A percentile compares a stretch with the other conserved stretches of the same genome.
Evolutionary conservation across 257 asterid genomes (phyloP).

Genomic region (Solanum acaule): DNA sequence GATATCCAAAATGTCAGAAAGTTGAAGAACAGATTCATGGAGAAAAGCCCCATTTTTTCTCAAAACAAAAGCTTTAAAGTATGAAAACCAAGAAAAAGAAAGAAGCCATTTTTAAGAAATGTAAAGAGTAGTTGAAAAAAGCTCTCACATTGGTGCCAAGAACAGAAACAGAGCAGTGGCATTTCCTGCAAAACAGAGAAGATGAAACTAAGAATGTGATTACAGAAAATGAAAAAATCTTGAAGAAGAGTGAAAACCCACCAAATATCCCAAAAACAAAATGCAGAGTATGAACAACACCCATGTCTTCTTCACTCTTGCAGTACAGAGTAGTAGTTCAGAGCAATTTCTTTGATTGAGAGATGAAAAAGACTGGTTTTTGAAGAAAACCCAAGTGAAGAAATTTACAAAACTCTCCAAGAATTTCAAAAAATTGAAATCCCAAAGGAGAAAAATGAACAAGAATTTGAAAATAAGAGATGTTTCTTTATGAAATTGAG

Average conservation of each 20-base stretch:
- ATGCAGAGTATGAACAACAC: conserved; percentile 33
- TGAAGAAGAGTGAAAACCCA: conserved; percentile 7
- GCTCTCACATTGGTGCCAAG: conserved; percentile 75
- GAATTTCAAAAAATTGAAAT: background rate
- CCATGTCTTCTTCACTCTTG: background rate
- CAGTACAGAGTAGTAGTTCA: background rate
- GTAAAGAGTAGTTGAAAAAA: background rate
- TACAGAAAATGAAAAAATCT: background rate
- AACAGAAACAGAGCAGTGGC: conserved; percentile 70
- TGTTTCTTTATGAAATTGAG: background rate
- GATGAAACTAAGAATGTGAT: background rate
- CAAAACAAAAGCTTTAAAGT: background rate
- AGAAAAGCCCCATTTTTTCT: background rate
- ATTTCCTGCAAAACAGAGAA: conserved; percentile 40
- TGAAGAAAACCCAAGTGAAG: conserved; percentile 4
- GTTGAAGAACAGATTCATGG: background rate
- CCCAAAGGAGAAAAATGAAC: background rate
- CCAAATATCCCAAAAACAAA: conserved; percentile 62
- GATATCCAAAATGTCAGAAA: background rate
- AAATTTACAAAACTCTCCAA: background rate
- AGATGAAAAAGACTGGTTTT: background rate
- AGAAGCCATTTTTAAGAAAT: background rate
- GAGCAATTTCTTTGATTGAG: background rate
- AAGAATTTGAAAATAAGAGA: background rate
- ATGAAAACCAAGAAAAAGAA: background rate